Evolutionary conservation across 2,329 filamentous ascomycete species (phyloP), one percentile per base, ranked within the genome.

Genomic region (Fonsecaea pugnacius): DNA sequence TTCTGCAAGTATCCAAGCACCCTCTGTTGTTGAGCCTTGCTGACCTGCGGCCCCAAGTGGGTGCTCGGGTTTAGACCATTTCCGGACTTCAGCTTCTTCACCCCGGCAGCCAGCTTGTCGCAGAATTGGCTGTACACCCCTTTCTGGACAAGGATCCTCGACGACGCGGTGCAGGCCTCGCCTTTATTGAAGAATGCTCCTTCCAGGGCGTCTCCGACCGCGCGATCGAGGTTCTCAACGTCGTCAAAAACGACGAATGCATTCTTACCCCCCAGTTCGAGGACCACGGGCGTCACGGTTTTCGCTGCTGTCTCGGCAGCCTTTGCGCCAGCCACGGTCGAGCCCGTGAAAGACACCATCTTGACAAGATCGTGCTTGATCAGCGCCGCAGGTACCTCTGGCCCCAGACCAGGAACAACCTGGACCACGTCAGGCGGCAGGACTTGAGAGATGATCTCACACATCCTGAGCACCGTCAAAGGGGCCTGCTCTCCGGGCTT

Each of bases 221-320:
- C 91, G 32, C 86, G 81, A 35, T 89, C 83, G 40, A 96, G 73
- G 18, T 52, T 24, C 72, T 96, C 85, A 10, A 92, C 91, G 75
- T 96, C 92, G 58, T 91, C 88, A 75, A 90, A 86, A 0, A 96
- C 87, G 65, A 96, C 89, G 2, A 90, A 87, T 0, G 87, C 86
- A 0, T 90, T 89, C 76, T 96, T 96, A 43, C 92, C 92, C 2
- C 92, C 92, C 0, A 96, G 81, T 75, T 96, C 92, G 70, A 96
- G 83, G 1, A 95, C 79, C 1, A 91, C 84, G 0, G 91, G 91
- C 80, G 96, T 96, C 46, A 95, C 81, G 70, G 89, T 79, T 73
- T 89, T 85, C 24, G 89, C 92, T 0, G 90, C 90, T 8, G 85
- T 82, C 18, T 82, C 80, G 9, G 86, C 89, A 62, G 96, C 86